Evolutionary conservation across 2,329 filamentous ascomycete species (phyloP).

Genomic region (Neonectria sp.): DNA sequence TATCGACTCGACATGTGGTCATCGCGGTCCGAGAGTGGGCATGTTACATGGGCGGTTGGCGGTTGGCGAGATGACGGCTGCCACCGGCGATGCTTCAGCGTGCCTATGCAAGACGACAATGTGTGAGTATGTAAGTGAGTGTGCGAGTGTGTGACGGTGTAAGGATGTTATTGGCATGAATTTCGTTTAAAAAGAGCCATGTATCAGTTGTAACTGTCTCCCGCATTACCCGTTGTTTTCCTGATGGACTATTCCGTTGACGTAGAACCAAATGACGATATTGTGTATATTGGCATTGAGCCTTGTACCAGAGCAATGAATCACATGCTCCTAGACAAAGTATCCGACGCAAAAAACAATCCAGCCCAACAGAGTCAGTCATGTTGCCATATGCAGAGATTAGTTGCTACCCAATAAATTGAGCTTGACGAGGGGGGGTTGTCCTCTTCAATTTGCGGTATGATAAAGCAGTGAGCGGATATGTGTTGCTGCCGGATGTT

Average conservation of each 20-base stretch:
- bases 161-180: neutral
- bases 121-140: conserved; percentile 3
- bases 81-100: neutral
- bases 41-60: neutral
- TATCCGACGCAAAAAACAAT: neutral
- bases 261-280: neutral
- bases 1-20: conserved; percentile 10
- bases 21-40: neutral
- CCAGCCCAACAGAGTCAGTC: conserved; percentile 21
- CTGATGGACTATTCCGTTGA: neutral
- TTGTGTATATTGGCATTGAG: neutral
- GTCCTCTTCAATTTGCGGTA: neutral
- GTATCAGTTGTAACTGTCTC: conserved; percentile 2
- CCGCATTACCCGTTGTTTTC: neutral
- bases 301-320: neutral
- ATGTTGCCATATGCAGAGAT: conserved; percentile 22
- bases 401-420: conserved; percentile 15
- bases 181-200: neutral
- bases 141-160: conserved; percentile 9
- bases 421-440: conserved; percentile 5
- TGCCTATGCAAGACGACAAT: neutral
- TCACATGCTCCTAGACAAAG: neutral
- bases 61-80: neutral
- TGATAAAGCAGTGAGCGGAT: neutral
- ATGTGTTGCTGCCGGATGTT: conserved; percentile 1